A percentile compares a stretch with the other conserved stretches of the same genome.
These are phyloP conservation scores for Ophiocytium majus DNA, from an alignment of 352 stramenopile genomes.

Conservation along the genomic window DNA sequence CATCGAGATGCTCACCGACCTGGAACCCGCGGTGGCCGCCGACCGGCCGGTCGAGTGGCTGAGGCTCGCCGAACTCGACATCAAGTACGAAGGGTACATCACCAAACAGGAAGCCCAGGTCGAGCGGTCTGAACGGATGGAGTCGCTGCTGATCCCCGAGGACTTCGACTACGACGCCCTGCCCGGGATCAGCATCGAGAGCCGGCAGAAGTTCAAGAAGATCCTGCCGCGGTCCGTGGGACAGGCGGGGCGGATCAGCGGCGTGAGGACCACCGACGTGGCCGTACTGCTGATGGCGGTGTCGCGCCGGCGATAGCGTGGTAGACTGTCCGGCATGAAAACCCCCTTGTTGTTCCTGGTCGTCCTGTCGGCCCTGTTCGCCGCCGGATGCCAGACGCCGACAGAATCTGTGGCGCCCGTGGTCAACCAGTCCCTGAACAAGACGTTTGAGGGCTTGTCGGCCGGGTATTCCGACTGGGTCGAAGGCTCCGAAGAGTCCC, in stretches of 20 bases:
- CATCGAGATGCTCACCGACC: neutral
- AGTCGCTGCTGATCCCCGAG: neutral
- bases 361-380: too few species aligned
- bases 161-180: neutral
- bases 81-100: constrained; percentile 8
- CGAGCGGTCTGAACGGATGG: neutral
- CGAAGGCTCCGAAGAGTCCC: too few species aligned
- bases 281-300: neutral
- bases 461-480: too few species aligned
- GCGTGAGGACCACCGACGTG: neutral
- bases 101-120: neutral
- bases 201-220: constrained; percentile 4
- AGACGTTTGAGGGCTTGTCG: too few species aligned
- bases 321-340: too few species aligned
- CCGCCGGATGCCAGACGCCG: too few species aligned
- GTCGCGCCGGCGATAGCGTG: neutral
- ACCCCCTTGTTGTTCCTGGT: too few species aligned
- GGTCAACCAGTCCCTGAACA: too few species aligned
- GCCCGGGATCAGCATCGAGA: neutral
- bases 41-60: too few species aligned
- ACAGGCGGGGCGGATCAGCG: neutral
- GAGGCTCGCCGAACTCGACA: neutral
- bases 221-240: neutral
- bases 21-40: too few species aligned
- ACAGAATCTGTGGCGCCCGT: too few species aligned